phyloP scores from a whole-genome alignment of 495 filamentous ascomycete species.

The Daldinia vernicosa region DNA sequence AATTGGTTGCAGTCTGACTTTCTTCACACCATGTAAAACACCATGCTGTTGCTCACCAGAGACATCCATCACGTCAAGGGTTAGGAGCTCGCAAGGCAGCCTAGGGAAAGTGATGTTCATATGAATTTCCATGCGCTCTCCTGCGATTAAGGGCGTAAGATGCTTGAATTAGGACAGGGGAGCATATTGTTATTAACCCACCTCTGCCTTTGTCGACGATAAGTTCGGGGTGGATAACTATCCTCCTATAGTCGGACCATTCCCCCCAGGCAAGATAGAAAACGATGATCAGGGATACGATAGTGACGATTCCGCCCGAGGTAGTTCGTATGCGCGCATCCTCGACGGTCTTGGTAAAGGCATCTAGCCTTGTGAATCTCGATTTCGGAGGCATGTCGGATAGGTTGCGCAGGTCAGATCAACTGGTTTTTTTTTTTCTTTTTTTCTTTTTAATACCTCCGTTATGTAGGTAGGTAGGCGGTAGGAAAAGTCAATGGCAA shows the following conservation, averaged over 20 bases:
- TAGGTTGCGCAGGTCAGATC: slow-evolving; percentile 18
- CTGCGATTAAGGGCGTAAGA: slow-evolving; percentile 53
- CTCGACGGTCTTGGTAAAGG: slow-evolving; percentile 98
- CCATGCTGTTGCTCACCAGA: slow-evolving; percentile 95
- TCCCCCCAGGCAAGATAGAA: slow-evolving; percentile 92
- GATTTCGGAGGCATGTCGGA: slow-evolving; percentile 71
- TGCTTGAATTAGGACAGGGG: slow-evolving; percentile 25
- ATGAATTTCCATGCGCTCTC: slow-evolving; percentile 98
- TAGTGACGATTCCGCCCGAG: slow-evolving; percentile 92
- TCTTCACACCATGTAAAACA: slow-evolving; percentile 88
- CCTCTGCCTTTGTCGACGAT: slow-evolving; percentile 97
- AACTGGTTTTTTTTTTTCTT: too few relatives aligned
- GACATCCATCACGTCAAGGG: slow-evolving; percentile 98
- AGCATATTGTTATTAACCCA: slow-evolving; percentile 52
- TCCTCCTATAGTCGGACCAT: slow-evolving; percentile 90
- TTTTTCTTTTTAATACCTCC: too few relatives aligned
- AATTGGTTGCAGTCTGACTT: slow-evolving; percentile 77
- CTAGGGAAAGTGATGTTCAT: slow-evolving; percentile 97
- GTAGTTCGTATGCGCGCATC: slow-evolving; percentile 98
- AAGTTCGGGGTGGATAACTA: slow-evolving; percentile 88
- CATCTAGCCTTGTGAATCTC: slow-evolving; percentile 94
- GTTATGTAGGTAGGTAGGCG: neutral
- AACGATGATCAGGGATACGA: slow-evolving; percentile 85
- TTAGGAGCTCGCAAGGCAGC: slow-evolving; percentile 92
- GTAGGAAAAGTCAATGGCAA: slow-evolving; percentile 17